These are phyloP conservation scores for Penicillium pancosmium DNA, from an alignment of 495 filamentous ascomycete species.

Conservation along the genomic window DNA sequence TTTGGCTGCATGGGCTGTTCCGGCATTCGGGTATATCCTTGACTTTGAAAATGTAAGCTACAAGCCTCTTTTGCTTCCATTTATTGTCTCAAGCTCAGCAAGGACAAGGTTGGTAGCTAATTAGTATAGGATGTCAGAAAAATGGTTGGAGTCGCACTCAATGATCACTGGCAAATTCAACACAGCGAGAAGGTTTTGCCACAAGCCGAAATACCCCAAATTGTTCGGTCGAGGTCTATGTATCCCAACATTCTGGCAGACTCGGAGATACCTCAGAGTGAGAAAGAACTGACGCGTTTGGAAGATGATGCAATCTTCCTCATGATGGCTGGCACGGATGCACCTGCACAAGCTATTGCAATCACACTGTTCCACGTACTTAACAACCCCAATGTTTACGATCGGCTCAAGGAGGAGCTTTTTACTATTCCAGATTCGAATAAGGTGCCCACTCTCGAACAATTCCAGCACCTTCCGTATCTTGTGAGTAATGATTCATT, in stretches of 20 bases:
- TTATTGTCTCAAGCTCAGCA: too few relatives aligned
- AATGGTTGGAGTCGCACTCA: too few relatives aligned
- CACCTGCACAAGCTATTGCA: conserved; percentile 22
- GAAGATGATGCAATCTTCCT: conserved; percentile 42
- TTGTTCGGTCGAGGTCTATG: neutral
- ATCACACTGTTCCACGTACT: conserved; percentile 34
- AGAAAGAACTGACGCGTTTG: conserved; percentile 36
- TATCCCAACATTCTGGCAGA: conserved; percentile 20
- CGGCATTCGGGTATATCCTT: too few relatives aligned
- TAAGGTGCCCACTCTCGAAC: conserved; percentile 9
- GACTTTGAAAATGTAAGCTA: too few relatives aligned
- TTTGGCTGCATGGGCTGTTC: too few relatives aligned
- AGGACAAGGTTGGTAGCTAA: too few relatives aligned
- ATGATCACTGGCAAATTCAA: too few relatives aligned
- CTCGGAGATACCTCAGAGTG: conserved; percentile 14
- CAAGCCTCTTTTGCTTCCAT: too few relatives aligned
- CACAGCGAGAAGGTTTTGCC: too few relatives aligned
- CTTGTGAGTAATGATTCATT: conserved; percentile 22
- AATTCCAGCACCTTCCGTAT: conserved; percentile 38
- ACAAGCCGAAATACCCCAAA: neutral
- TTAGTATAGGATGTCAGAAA: too few relatives aligned
- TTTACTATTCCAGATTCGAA: conserved; percentile 13
- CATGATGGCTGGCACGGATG: conserved; percentile 39
- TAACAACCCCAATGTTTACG: conserved; percentile 21
- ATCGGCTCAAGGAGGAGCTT: conserved; percentile 29